phyloP scores from a whole-genome alignment of 371 early-diverging fungal species.

The Mortierella polycephala region DNA sequence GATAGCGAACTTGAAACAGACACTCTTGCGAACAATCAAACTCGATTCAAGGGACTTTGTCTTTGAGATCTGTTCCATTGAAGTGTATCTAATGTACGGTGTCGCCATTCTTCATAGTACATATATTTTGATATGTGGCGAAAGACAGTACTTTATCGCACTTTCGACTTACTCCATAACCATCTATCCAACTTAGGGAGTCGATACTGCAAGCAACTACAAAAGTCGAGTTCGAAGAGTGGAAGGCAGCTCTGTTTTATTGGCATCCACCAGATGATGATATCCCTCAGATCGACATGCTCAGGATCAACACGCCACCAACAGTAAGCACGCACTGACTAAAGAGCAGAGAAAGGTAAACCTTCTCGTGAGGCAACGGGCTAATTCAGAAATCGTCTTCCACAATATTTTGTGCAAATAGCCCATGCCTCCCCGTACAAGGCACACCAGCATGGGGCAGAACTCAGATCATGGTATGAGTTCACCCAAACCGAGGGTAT shows the following conservation, averaged over 20 bases:
- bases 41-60: slow-evolving; percentile 49
- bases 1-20: slow-evolving; percentile 47
- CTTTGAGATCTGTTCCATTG: slow-evolving; percentile 53
- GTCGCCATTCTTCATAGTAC: neutral
- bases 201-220: slow-evolving; percentile 50
- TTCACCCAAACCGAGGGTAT: slow-evolving; percentile 30
- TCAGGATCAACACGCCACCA: slow-evolving; percentile 37
- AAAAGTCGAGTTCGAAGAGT: slow-evolving; percentile 48
- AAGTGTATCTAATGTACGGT: slow-evolving; percentile 47
- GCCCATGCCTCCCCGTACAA: slow-evolving; percentile 26
- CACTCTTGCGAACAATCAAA: slow-evolving; percentile 40
- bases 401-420: slow-evolving; percentile 7
- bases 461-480: slow-evolving; percentile 12
- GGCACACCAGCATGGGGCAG: slow-evolving; percentile 34
- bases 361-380: neutral
- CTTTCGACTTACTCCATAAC: neutral
- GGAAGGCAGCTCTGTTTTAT: slow-evolving; percentile 50
- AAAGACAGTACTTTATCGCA: neutral
- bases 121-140: neutral
- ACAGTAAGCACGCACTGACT: slow-evolving; percentile 11
- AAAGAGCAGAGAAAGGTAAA: neutral
- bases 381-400: too few species aligned
- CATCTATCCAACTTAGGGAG: slow-evolving; percentile 21
- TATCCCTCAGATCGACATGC: slow-evolving; percentile 44
- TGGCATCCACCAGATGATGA: slow-evolving; percentile 53